Percentiles rank a stretch among this genome's conserved stretches.
These are phyloP conservation scores for Phytophthora cactorum DNA, from an alignment of 352 stramenopile species.

Conservation along the genomic window DNA sequence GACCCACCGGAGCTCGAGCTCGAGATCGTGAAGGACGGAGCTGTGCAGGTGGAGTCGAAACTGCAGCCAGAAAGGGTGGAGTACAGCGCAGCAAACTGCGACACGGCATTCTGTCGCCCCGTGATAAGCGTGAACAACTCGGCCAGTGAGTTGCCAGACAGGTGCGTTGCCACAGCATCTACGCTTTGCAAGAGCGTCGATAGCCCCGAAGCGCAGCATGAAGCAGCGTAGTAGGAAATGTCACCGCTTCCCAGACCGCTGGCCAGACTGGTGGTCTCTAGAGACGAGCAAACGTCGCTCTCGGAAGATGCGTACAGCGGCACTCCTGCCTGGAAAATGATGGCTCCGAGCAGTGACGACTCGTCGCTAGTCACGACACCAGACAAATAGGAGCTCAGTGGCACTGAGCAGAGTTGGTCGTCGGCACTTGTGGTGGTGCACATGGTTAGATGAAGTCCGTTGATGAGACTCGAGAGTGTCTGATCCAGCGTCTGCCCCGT, in stretches of 20 bases:
- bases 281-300: conserved; percentile 44
- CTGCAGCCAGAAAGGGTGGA: conserved; percentile 44
- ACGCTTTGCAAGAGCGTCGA: conserved; percentile 56
- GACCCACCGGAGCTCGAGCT: conserved; percentile 23
- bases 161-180: conserved; percentile 46
- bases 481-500: conserved; percentile 50
- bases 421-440: conserved; percentile 50
- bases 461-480: conserved; percentile 52
- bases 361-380: conserved; percentile 35
- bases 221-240: conserved; percentile 51
- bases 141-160: conserved; percentile 54
- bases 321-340: conserved; percentile 52
- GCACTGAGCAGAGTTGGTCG: conserved; percentile 53
- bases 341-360: conserved; percentile 46
- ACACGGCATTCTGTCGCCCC: conserved; percentile 30
- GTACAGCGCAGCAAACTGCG: conserved; percentile 52
- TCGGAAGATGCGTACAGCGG: conserved; percentile 59
- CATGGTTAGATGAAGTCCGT: conserved; percentile 63
- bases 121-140: conserved; percentile 67
- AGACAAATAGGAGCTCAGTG: conserved; percentile 49
- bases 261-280: conserved; percentile 38
- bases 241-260: conserved; percentile 45
- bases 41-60: conserved; percentile 49
- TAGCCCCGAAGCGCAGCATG: too few relatives aligned
- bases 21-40: conserved; percentile 44